These are phyloP conservation scores for Periconia macrospinosa DNA, from an alignment of 2,329 filamentous ascomycete genomes.

Conservation along the genomic window DNA sequence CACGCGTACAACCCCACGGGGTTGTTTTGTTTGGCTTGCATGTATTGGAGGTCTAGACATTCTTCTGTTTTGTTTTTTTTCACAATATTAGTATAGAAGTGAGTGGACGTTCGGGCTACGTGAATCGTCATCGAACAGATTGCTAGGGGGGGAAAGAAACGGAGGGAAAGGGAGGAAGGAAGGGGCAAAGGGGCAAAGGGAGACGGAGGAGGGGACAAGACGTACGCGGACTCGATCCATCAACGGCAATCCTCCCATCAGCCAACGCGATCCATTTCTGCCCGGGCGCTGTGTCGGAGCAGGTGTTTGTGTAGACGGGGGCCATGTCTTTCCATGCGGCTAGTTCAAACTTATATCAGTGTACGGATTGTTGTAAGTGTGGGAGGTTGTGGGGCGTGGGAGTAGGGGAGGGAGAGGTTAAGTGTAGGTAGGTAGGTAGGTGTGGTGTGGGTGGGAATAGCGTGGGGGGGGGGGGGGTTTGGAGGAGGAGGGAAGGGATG, in stretches of 20 bases:
- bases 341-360: too few species aligned
- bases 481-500: background rate
- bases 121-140: too few species aligned
- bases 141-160: too few species aligned
- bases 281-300: slow-evolving; percentile 20
- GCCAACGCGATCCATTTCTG: slow-evolving; percentile 32
- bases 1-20: slow-evolving; percentile 37
- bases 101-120: too few species aligned
- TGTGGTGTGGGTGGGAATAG: too few species aligned
- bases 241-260: slow-evolving; percentile 32
- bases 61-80: too few species aligned
- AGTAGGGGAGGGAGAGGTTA: too few species aligned
- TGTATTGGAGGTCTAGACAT: slow-evolving; percentile 37
- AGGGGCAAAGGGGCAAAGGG: background rate
- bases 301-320: slow-evolving; percentile 26
- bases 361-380: too few species aligned
- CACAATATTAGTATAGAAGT: too few species aligned
- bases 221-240: slow-evolving; percentile 22
- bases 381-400: too few species aligned
- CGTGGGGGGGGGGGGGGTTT: too few species aligned
- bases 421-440: too few species aligned
- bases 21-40: slow-evolving; percentile 32
- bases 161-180: background rate
- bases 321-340: slow-evolving; percentile 38
- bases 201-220: background rate